Conservation (phyloP, 768 basidiomycete species). For the Macrolepiota albuminosa region DNA sequence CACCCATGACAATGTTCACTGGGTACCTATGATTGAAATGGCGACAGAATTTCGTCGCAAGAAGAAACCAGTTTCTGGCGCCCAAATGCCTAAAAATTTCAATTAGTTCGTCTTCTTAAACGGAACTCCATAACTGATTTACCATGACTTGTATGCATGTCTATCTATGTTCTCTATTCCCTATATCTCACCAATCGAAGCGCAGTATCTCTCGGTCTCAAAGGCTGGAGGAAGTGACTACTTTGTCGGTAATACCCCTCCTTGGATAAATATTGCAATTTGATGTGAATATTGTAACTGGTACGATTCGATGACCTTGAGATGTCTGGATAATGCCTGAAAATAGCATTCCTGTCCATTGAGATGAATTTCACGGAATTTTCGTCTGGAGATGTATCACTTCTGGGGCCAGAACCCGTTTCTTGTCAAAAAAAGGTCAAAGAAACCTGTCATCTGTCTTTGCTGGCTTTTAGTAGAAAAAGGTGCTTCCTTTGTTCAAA, state of each 20-base stretch:
- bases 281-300: not conserved
- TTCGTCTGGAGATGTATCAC: no score
- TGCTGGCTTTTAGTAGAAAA: no score
- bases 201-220: not conserved
- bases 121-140: not conserved
- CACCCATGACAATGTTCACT: conserved; percentile 62
- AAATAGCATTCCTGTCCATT: no score
- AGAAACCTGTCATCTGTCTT: no score
- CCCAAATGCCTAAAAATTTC: conserved; percentile 43
- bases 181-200: not conserved
- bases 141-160: not conserved
- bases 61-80: conserved; percentile 41
- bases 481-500: no score
- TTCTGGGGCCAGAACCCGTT: no score
- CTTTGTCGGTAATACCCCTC: not conserved
- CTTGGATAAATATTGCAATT: not conserved
- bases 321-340: no score
- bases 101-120: not conserved
- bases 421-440: no score
- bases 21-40: conserved; percentile 70
- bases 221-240: not conserved
- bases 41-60: conserved; percentile 55
- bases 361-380: no score
- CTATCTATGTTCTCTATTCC: not conserved
- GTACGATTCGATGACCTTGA: not conserved